These are phyloP conservation scores for Hamigera avellanea DNA, from an alignment of 495 filamentous ascomycete species.

Conservation along the genomic window DNA sequence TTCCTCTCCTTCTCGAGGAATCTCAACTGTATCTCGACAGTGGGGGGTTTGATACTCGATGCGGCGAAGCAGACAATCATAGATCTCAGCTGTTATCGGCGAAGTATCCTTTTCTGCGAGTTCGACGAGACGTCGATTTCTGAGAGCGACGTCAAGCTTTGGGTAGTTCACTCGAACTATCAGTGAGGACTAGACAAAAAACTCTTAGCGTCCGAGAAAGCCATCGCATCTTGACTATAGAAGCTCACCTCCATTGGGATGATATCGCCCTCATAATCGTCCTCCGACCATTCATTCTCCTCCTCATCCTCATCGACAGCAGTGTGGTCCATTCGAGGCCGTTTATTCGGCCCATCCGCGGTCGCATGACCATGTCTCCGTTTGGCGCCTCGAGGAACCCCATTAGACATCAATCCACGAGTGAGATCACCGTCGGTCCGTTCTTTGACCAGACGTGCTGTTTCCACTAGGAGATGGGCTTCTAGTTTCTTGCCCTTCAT, in stretches of 20 bases:
- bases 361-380: slow-evolving; percentile 13
- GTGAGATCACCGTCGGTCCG: slow-evolving; percentile 22
- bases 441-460: slow-evolving; percentile 18
- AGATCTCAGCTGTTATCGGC: slow-evolving; percentile 53
- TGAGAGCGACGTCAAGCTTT: slow-evolving; percentile 69
- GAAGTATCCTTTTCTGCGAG: slow-evolving; percentile 43
- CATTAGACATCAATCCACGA: slow-evolving; percentile 21
- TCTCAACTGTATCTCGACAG: slow-evolving; percentile 53
- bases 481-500: slow-evolving; percentile 49
- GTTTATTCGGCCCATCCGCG: slow-evolving; percentile 8
- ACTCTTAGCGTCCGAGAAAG: background rate
- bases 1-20: slow-evolving; percentile 41
- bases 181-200: slow-evolving; percentile 35
- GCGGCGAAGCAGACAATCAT: slow-evolving; percentile 54
- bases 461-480: slow-evolving; percentile 35
- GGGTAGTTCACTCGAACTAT: slow-evolving; percentile 76
- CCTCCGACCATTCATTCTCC: slow-evolving; percentile 30
- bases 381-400: slow-evolving; percentile 27
- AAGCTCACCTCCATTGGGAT: slow-evolving; percentile 30
- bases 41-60: slow-evolving; percentile 56
- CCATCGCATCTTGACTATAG: no score
- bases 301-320: slow-evolving; percentile 18
- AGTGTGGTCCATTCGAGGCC: slow-evolving; percentile 12
- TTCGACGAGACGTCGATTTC: slow-evolving; percentile 63
- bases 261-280: slow-evolving; percentile 23